Base-by-base conservation (phyloP, 2,329 filamentous ascomycete species). In the Colletotrichum sp. region DNA sequence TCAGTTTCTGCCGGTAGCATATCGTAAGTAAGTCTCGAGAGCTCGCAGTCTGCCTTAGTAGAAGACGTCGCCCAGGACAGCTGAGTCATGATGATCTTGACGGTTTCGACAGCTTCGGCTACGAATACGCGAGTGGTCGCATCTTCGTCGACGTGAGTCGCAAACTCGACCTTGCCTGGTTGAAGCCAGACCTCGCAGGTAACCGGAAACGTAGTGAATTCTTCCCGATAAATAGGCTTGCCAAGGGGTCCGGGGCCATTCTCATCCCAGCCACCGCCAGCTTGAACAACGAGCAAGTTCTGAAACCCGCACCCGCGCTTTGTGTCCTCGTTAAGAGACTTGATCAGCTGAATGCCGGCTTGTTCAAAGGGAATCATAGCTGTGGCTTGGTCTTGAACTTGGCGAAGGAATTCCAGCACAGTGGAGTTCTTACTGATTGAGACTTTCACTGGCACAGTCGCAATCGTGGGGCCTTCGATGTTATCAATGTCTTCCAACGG, bases 281-380 rank as follows among this genome's bases (percentile, higher is more conserved):
- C 75, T 18, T 83, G 82, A 6, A 85, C 80, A 12, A 84, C 81
- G 8, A 85, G 72, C 16, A 84, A 36, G 8, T 78, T 84, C 28
- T 78, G 80, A 64, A 84, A 83, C 18, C 79, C 68, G 28, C 80
- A 80, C 21, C 21, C 64, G 16, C 52, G 32, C 30, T 36, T 71
- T 34, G 79, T 72, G 30, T 80, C 74, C 8, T 69, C 32, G 13
- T 66, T 74, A 4, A 80, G n/a, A 12, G 44, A 30, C 8, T 70
- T 39, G 26, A 81, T 80, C 8, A 49, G 69, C 18, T 76, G 73
- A 18, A 81, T 69, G 3, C 80, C 80, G 21, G 71, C 73, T 12
- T 81, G 80, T 32, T 81, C 80, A 59, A 78, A 80, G 1, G 79
- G 71, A n/a, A 80, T 77, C 76, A 80, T 79, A 8, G 78, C 67